A percentile compares a stretch with the other conserved stretches of the same genome.
Conservation (phyloP, 306 rosid genomes). For the Ochetophila trinervis region DNA sequence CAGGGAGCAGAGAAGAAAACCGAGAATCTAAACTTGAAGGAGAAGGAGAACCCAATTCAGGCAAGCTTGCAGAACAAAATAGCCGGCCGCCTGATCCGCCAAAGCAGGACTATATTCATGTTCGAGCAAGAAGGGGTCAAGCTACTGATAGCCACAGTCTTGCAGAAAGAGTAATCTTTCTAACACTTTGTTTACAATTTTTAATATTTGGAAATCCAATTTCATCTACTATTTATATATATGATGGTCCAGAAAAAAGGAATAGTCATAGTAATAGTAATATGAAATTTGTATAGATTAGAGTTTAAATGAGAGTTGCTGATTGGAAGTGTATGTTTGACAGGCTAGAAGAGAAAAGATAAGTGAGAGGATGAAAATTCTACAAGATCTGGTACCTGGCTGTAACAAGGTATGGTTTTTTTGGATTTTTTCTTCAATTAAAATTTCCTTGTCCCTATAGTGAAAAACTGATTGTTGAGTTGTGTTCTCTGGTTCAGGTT, state of each 20-base stretch:
- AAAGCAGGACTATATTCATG: slow-evolving; percentile 87
- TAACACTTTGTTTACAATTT: background rate
- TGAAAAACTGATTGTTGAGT: slow-evolving; percentile 8
- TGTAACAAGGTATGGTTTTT: slow-evolving; percentile 73
- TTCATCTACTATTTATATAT: background rate
- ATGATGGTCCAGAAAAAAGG: background rate
- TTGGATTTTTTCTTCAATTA: slow-evolving; percentile 8
- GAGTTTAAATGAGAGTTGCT: slow-evolving; percentile 16
- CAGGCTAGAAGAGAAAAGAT: slow-evolving; percentile 98
- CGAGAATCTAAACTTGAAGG: slow-evolving; percentile 50
- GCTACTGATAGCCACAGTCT: slow-evolving; percentile 95
- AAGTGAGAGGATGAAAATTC: slow-evolving; percentile 90
- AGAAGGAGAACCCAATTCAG: slow-evolving; percentile 66
- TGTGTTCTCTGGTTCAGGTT: slow-evolving; percentile 47
- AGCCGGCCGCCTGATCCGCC: slow-evolving; percentile 55
- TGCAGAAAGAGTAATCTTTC: slow-evolving; percentile 78
- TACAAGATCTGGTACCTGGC: slow-evolving; percentile 93
- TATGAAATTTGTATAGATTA: background rate
- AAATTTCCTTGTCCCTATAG: background rate
- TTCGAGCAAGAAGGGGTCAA: slow-evolving; percentile 94
- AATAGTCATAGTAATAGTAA: no score
- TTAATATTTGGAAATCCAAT: background rate
- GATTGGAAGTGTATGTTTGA: slow-evolving; percentile 31
- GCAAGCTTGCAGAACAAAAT: slow-evolving; percentile 59
- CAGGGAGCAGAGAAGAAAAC: slow-evolving; percentile 41